Percentiles rank a stretch among this genome's conserved stretches.
phyloP scores from a whole-genome alignment of 2,329 filamentous ascomycete species.

The Pestalotiopsis sp. region DNA sequence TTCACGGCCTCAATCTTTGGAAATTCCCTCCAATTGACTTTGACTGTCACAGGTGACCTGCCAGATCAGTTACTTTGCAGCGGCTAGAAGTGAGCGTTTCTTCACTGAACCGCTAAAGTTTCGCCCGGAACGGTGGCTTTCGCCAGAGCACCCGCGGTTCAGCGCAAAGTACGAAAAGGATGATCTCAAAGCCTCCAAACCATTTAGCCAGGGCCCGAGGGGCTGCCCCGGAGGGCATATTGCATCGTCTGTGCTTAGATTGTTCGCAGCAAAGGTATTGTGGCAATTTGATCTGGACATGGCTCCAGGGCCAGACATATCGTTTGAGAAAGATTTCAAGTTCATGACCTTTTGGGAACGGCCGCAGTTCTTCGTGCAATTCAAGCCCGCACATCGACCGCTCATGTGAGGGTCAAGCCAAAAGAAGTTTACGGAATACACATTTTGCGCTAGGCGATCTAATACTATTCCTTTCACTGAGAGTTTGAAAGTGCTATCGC shows the following conservation, averaged over 20 bases:
- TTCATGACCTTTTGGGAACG: constrained; percentile 16
- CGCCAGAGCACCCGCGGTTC: constrained; percentile 7
- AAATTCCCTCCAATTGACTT: constrained; percentile 1
- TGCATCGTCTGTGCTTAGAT: constrained; percentile 11
- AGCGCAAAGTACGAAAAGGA: constrained; percentile 13
- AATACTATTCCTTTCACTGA: not conserved
- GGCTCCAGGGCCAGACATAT: constrained; percentile 10
- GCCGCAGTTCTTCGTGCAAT: constrained; percentile 13
- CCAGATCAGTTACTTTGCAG: constrained; percentile 11
- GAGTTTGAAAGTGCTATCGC: not conserved
- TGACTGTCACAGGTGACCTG: not conserved
- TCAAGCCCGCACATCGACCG: constrained; percentile 7
- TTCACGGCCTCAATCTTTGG: not conserved
- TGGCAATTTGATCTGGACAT: constrained; percentile 14
- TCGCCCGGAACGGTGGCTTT: constrained; percentile 18
- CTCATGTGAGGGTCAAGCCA: not conserved
- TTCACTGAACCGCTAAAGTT: constrained; percentile 16
- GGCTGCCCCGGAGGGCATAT: constrained; percentile 14
- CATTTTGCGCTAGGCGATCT: not conserved
- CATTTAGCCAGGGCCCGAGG: constrained; percentile 19
- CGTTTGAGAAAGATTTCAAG: constrained; percentile 17
- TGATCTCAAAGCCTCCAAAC: constrained; percentile 12
- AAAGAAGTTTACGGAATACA: not conserved
- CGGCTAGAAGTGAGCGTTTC: constrained; percentile 8
- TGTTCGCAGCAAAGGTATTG: constrained; percentile 14